A percentile compares a stretch with the other conserved stretches of the same genome.
Evolutionary conservation across 2,329 filamentous ascomycete species (phyloP).

Genomic region (Apiospora hydei): DNA sequence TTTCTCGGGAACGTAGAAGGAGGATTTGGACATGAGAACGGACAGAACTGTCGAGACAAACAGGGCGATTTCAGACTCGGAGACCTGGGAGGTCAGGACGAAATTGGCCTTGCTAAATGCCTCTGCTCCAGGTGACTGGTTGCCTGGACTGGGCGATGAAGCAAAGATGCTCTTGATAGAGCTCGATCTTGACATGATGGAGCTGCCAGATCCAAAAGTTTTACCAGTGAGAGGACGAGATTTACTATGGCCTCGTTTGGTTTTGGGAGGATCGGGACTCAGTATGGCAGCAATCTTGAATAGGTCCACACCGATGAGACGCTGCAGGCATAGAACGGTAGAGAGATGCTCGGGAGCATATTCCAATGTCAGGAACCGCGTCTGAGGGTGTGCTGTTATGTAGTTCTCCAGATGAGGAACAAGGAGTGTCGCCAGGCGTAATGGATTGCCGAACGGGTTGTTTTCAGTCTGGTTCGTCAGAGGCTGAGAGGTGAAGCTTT

Average conservation of each 20-base stretch:
- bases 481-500: conserved; percentile 60
- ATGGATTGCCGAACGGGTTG: conserved; percentile 62
- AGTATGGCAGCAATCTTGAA: conserved; percentile 67
- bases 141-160: neutral
- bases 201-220: conserved; percentile 40
- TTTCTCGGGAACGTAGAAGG: conserved; percentile 54
- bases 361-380: conserved; percentile 65
- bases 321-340: conserved; percentile 64
- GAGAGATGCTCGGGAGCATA: conserved; percentile 64
- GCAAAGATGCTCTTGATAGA: conserved; percentile 24
- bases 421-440: conserved; percentile 63
- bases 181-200: conserved; percentile 27
- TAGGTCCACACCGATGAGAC: conserved; percentile 61
- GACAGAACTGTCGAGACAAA: conserved; percentile 62
- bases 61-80: conserved; percentile 58
- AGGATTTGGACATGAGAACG: conserved; percentile 52
- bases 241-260: conserved; percentile 29
- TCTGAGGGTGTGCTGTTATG: conserved; percentile 58
- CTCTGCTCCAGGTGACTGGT: neutral
- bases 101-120: conserved; percentile 62
- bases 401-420: conserved; percentile 68
- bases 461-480: conserved; percentile 57
- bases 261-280: conserved; percentile 49
- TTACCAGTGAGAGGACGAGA: conserved; percentile 32
- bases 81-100: conserved; percentile 62